Evolutionary conservation across 2,329 filamentous ascomycete genomes (phyloP), one percentile per base, ranked within the genome.

Genomic region (Fusarium sp.): DNA sequence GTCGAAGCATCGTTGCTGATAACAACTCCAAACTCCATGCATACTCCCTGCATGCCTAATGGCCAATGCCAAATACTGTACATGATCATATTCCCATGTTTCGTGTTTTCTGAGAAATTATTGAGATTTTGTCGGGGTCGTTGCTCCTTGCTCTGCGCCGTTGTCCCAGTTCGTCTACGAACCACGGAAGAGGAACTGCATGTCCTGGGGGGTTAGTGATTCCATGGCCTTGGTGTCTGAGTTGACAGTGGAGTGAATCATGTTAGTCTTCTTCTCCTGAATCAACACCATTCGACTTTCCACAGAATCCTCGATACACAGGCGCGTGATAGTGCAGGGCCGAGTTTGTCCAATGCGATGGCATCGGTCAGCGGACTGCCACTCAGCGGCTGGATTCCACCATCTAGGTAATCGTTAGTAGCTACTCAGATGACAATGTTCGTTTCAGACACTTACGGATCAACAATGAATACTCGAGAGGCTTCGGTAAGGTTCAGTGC

Each of bases 351-450:
- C 96, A 76, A 98, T 99, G 63, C 96, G 95, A 83, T 98, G 96
- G 80, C 93, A 95, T 74, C 94, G 90, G 81, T 99, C 96, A 6
- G 96, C 96, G 70, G 93, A 96, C 84, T 99, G 96, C 96, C 96
- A 99, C 84, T 99, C 96, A 1, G 96, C 96, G n/a, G 95, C 95
- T n/a, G 96, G 96, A 77, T 98, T 98, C 96, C 96, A 99, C 96
- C 96, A 98, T 76, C 93, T 95, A 75, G n/a, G 41, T 70, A 38
- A 67, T 32, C 9, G 59, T 84, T 69, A 82, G 70, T 28, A n/a
- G 50, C 24, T 73, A 73, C 47, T 69, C 55, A 24, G 32, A 3
- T 18, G 47, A 0, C 20, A 12, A 39, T 18, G 42, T 8, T 55
- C 11, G 20, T 15, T 58, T 11, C 26, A 15, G 38, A 28, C 26